phyloP scores from a whole-genome alignment of 2,329 filamentous ascomycete genomes.

The Epicoccum nigrum region DNA sequence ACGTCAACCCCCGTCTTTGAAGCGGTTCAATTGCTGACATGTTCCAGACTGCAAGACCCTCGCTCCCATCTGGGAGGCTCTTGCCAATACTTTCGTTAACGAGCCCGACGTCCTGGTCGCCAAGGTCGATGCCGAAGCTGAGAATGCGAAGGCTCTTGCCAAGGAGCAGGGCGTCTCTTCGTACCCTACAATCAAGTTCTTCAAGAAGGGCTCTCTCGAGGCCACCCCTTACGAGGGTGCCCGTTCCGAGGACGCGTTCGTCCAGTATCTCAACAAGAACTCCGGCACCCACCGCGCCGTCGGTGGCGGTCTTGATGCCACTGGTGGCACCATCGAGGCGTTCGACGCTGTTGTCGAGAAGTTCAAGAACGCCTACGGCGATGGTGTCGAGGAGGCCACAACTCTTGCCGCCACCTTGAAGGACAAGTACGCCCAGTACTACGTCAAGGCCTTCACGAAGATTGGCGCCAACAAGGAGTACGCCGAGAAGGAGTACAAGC shows the following conservation, averaged over 20 bases:
- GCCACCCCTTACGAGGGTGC: slow-evolving; percentile 74
- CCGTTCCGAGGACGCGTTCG: slow-evolving; percentile 76
- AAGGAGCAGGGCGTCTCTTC: slow-evolving; percentile 77
- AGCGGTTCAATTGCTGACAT: slow-evolving; percentile 13
- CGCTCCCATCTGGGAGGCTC: slow-evolving; percentile 85
- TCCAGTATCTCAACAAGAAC: slow-evolving; percentile 86
- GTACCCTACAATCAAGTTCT: slow-evolving; percentile 98
- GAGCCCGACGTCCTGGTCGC: slow-evolving; percentile 84
- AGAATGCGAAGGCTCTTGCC: slow-evolving; percentile 80
- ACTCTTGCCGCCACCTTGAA: slow-evolving; percentile 71
- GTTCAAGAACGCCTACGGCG: slow-evolving; percentile 67
- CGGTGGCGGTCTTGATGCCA: slow-evolving; percentile 78
- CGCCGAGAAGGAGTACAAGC: slow-evolving; percentile 81
- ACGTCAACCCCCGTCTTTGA: slow-evolving; percentile 54
- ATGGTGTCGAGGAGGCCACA: slow-evolving; percentile 72
- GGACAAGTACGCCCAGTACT: slow-evolving; percentile 91
- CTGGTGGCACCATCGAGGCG: slow-evolving; percentile 80
- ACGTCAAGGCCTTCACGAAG: slow-evolving; percentile 90
- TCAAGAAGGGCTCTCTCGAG: slow-evolving; percentile 81
- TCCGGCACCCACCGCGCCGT: slow-evolving; percentile 82
- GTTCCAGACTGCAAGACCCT: slow-evolving; percentile 90
- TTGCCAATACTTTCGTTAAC: slow-evolving; percentile 79
- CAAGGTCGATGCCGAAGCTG: slow-evolving; percentile 92
- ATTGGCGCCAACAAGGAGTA: slow-evolving; percentile 77
- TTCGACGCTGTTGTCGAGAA: slow-evolving; percentile 79